These are phyloP conservation scores for Cryptococcus deneoformans DNA, from an alignment of 1,284 basidiomycete species.

Conservation along the genomic window DNA sequence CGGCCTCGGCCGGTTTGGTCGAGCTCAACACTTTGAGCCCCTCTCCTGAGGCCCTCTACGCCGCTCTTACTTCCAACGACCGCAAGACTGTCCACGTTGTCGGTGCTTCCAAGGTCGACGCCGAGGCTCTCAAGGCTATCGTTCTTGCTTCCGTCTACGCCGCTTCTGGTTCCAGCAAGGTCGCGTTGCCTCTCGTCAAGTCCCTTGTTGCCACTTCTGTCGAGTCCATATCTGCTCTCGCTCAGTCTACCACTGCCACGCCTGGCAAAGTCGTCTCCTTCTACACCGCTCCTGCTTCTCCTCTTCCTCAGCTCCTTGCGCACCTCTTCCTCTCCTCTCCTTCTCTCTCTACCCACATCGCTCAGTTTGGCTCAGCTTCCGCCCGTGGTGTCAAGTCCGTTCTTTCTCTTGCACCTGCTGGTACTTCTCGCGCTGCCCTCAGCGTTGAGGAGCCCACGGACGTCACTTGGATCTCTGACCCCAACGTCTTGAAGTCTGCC, in stretches of 20 bases:
- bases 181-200: conserved; percentile 43
- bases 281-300: conserved; percentile 45
- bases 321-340: conserved; percentile 50
- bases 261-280: conserved; percentile 49
- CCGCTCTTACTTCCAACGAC: conserved; percentile 25
- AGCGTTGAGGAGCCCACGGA: conserved; percentile 24
- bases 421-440: conserved; percentile 14
- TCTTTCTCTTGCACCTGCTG: conserved; percentile 31
- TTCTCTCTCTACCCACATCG: conserved; percentile 38
- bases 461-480: conserved; percentile 49
- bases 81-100: conserved; percentile 38
- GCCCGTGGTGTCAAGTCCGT: conserved; percentile 48
- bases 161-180: conserved; percentile 39
- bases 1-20: conserved; percentile 27
- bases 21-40: conserved; percentile 41
- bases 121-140: conserved; percentile 41
- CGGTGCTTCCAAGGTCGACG: conserved; percentile 36
- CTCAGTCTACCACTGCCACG: conserved; percentile 19
- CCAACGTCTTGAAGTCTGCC: conserved; percentile 46
- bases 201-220: conserved; percentile 28
- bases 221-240: conserved; percentile 8
- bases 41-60: conserved; percentile 28
- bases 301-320: conserved; percentile 45
- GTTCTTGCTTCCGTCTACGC: conserved; percentile 44
- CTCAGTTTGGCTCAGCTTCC: conserved; percentile 44